Percentiles rank a stretch among this genome's conserved stretches.
phyloP scores from a whole-genome alignment of 257 asterid genomes.

The Solanum sitiens region DNA sequence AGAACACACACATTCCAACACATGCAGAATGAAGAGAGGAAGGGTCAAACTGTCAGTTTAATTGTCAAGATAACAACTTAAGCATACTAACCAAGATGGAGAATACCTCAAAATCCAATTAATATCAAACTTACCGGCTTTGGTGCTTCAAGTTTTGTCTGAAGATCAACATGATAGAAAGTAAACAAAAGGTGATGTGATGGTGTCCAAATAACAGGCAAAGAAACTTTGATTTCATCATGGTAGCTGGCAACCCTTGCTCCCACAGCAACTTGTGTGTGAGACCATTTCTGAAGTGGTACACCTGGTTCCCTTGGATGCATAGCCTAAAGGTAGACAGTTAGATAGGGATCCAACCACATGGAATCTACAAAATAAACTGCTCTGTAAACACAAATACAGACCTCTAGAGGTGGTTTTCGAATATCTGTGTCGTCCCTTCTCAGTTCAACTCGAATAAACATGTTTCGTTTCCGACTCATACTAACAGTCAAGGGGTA shows the following conservation, averaged over 20 bases:
- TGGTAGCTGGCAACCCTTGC: constrained; percentile 93
- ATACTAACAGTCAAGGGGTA: constrained; percentile 82
- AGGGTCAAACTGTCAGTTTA: background rate
- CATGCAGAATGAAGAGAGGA: background rate
- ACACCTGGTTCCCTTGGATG: constrained; percentile 80
- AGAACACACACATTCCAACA: background rate
- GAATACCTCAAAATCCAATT: background rate
- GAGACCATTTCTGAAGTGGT: constrained; percentile 61
- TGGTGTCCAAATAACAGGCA: constrained; percentile 95
- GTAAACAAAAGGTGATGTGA: constrained; percentile 93
- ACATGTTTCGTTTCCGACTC: constrained; percentile 93
- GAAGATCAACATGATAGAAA: constrained; percentile 92
- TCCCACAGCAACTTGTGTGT: constrained; percentile 94
- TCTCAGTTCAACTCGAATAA: constrained; percentile 87
- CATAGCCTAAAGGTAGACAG: constrained; percentile 53
- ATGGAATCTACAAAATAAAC: constrained; percentile 17
- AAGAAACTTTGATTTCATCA: constrained; percentile 90
- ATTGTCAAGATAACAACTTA: background rate
- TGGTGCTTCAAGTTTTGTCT: constrained; percentile 91
- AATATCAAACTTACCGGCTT: constrained; percentile 66
- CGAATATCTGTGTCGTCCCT: constrained; percentile 81
- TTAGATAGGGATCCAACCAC: constrained; percentile 7
- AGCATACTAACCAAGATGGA: too few relatives aligned
- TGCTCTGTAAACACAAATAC: constrained; percentile 13
- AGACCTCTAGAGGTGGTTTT: constrained; percentile 78